Evolutionary conservation across 495 filamentous ascomycete species (phyloP), one percentile per base, ranked within the genome.

Genomic region (Penicillium turbatum): DNA sequence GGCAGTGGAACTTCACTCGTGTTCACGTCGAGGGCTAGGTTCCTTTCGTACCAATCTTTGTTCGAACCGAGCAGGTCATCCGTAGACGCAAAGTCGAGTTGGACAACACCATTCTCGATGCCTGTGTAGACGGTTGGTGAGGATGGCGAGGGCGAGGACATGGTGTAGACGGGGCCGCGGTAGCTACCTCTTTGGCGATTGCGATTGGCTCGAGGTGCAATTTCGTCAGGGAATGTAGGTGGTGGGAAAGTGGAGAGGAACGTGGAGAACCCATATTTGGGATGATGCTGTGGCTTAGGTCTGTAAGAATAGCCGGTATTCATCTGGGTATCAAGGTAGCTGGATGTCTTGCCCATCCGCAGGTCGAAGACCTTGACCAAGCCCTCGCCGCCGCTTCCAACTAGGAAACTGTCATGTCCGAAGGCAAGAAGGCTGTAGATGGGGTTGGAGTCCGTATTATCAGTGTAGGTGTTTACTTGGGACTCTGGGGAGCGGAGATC

Each of bases 301-400:
- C 12, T 43, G 31, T 15, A 32, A 35, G 9, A 10, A 42, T 1
- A 32, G 30, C 9, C 30, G 15, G 9, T 35, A 13, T 13, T 9
- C 2, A 30, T 12, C 21, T 61, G 57, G 24, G 72, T 57, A 16
- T 74, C 60, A 30, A 66, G 69, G 45, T 73, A 70, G 50, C 54
- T 68, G 64, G 78, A 80, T 5, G 66, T 70, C 7, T 74, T 79
- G 9, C 67, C 63, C 70, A 83, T 74, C 34, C 85, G 81, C 31
- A 88, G 63, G 59, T 88, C 83, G 53, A 86, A 88, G 2, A 86
- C 61, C 56, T 87, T 87, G 8, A 88, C 63, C 13, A 85, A 59
- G 38, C 75, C 77, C 58, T 86, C 77, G 9, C 74, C 73, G 9
- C 75, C 74, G 1, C 74, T 74, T 15, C 84, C 85, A 15, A 77